phyloP scores from a whole-genome alignment of 2,329 filamentous ascomycete species.

The Apiospora kogelbergensis region DNA sequence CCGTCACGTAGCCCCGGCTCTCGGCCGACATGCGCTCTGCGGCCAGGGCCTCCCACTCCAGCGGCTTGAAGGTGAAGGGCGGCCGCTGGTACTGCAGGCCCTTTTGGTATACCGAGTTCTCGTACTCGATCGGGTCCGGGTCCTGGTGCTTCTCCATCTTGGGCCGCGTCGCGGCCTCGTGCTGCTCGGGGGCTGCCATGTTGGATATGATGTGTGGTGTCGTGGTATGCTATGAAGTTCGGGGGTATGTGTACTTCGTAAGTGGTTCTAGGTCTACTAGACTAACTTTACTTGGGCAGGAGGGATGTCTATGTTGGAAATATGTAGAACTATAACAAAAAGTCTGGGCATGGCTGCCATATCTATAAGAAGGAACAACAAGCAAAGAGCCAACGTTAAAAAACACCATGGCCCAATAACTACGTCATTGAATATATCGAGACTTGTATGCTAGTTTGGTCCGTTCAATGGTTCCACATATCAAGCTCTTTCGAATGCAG shows the following conservation, averaged over 20 bases:
- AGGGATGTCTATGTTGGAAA: neutral
- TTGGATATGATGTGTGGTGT: neutral
- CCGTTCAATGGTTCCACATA: neutral
- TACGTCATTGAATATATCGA: neutral
- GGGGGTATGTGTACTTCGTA: neutral
- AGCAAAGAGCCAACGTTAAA: neutral
- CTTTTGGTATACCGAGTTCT: slow-evolving; percentile 21
- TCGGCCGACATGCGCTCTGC: slow-evolving; percentile 26
- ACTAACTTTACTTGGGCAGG: neutral
- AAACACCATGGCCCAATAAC: neutral
- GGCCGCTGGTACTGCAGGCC: slow-evolving; percentile 25
- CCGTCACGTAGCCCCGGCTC: slow-evolving; percentile 24
- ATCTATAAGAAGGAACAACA: neutral
- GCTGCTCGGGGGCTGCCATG: neutral
- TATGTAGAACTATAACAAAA: too few relatives aligned
- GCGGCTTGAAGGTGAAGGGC: slow-evolving; percentile 26
- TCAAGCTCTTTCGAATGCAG: neutral
- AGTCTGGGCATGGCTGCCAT: neutral
- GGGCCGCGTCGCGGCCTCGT: slow-evolving; percentile 4
- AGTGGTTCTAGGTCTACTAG: neutral
- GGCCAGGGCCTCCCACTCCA: slow-evolving; percentile 26
- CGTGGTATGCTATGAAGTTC: neutral
- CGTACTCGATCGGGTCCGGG: slow-evolving; percentile 22
- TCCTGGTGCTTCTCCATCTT: slow-evolving; percentile 15
- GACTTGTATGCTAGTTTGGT: neutral